Conservation (phyloP, 108 stramenopile genomes). For the Parietichytrium sp. region DNA sequence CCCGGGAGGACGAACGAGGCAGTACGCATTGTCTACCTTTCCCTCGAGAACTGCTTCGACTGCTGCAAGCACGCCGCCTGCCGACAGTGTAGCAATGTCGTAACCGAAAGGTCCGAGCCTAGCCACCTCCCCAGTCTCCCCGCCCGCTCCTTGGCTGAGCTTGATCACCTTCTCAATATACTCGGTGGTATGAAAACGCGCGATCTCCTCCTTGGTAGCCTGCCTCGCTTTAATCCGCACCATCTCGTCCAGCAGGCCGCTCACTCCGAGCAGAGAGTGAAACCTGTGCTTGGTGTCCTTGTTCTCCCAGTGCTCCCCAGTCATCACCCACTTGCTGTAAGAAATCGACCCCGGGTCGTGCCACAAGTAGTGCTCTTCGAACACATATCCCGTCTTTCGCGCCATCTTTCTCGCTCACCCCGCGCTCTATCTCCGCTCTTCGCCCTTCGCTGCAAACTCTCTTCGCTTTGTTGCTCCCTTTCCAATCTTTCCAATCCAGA, state of each 20-base stretch:
- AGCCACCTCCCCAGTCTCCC: conserved; percentile 42
- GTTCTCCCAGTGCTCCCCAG: conserved; percentile 43
- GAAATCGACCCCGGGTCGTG: conserved; percentile 39
- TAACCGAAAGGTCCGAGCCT: conserved; percentile 32
- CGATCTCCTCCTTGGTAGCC: conserved; percentile 40
- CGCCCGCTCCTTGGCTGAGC: conserved; percentile 37
- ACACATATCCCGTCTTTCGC: conserved; percentile 41
- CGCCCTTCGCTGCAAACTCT: too few relatives aligned
- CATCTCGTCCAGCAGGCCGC: not conserved
- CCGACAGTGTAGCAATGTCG: conserved; percentile 39
- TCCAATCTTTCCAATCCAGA: too few relatives aligned
- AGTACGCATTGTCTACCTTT: conserved; percentile 71
- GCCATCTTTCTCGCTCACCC: not conserved
- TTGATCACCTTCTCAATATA: conserved; percentile 35
- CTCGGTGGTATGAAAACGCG: conserved; percentile 6
- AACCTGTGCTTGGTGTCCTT: conserved; percentile 41
- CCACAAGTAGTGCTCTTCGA: conserved; percentile 47
- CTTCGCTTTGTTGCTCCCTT: too few relatives aligned
- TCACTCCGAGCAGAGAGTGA: conserved; percentile 24
- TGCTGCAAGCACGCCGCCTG: conserved; percentile 43
- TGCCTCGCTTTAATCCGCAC: conserved; percentile 29
- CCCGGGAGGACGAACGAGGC: conserved; percentile 94
- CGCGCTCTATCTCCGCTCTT: too few relatives aligned
- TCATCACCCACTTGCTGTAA: conserved; percentile 24
- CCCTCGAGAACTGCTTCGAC: conserved; percentile 54